phyloP scores from a whole-genome alignment of 176 grass and related monocot genomes.

The Aegilops tauschii region DNA sequence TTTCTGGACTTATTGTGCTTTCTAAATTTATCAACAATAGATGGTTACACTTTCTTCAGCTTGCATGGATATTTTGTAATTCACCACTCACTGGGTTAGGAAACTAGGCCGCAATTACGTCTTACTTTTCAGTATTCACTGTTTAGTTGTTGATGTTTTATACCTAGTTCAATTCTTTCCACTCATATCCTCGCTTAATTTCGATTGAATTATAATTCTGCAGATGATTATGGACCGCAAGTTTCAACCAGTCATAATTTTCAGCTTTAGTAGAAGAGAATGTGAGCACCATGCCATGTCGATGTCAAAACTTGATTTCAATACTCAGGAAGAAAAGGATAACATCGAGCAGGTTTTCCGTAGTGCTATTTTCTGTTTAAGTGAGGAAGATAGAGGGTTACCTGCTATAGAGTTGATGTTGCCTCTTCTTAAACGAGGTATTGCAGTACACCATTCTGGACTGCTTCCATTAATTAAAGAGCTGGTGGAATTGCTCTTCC shows the following conservation, averaged over 20 bases:
- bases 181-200: conserved; percentile 26
- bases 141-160: conserved; percentile 2
- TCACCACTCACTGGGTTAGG: not conserved
- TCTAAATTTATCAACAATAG: not conserved
- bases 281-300: conserved; percentile 99
- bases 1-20: not conserved
- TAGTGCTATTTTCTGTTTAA: conserved; percentile 73
- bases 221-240: conserved; percentile 99
- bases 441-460: conserved; percentile 98
- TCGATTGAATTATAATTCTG: conserved; percentile 23
- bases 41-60: not conserved
- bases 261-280: conserved; percentile 98
- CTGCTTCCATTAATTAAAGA: conserved; percentile 98
- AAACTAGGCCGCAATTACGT: not conserved
- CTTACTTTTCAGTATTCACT: not conserved
- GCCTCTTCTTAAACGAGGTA: conserved; percentile 88
- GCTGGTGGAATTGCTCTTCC: conserved; percentile 95
- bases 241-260: conserved; percentile 96
- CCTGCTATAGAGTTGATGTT: conserved; percentile 99
- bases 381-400: conserved; percentile 84
- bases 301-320: conserved; percentile 99
- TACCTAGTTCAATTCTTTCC: not conserved
- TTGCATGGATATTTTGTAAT: not conserved
- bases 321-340: conserved; percentile 83
- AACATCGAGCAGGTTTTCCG: conserved; percentile 75